A percentile compares a stretch with the other conserved stretches of the same genome.
Conservation (phyloP, 257 asterid species). For the Nicotiana paniculata region DNA sequence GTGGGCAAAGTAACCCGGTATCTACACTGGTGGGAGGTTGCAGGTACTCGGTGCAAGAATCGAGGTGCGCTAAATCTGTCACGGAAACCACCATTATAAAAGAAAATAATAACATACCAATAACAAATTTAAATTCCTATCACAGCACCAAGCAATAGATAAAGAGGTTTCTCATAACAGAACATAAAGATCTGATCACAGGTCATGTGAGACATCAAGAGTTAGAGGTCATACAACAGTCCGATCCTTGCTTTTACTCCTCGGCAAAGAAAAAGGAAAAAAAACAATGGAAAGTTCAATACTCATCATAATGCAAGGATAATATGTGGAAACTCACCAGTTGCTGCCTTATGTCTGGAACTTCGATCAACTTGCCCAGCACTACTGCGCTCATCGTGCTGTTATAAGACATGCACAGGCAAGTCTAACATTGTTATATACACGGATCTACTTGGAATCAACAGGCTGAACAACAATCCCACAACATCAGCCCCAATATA, state of each 20-base stretch:
- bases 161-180: background rate
- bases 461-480: slow-evolving; percentile 47
- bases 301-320: background rate
- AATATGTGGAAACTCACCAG: slow-evolving; percentile 36
- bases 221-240: background rate
- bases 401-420: slow-evolving; percentile 86
- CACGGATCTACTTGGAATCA: slow-evolving; percentile 47
- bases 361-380: slow-evolving; percentile 62
- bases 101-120: background rate
- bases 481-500: slow-evolving; percentile 28
- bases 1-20: background rate
- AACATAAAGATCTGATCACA: background rate
- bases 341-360: slow-evolving; percentile 40
- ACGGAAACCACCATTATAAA: background rate
- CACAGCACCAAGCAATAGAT: background rate
- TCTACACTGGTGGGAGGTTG: background rate
- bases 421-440: slow-evolving; percentile 77
- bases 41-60: background rate
- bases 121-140: background rate
- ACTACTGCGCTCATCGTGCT: slow-evolving; percentile 85
- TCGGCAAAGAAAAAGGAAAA: background rate
- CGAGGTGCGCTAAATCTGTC: background rate
- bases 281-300: background rate
- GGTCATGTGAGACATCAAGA: background rate
- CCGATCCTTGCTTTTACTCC: background rate